phyloP scores from a whole-genome alignment of 2,329 filamentous ascomycete species.

The Penicillium sp. region DNA sequence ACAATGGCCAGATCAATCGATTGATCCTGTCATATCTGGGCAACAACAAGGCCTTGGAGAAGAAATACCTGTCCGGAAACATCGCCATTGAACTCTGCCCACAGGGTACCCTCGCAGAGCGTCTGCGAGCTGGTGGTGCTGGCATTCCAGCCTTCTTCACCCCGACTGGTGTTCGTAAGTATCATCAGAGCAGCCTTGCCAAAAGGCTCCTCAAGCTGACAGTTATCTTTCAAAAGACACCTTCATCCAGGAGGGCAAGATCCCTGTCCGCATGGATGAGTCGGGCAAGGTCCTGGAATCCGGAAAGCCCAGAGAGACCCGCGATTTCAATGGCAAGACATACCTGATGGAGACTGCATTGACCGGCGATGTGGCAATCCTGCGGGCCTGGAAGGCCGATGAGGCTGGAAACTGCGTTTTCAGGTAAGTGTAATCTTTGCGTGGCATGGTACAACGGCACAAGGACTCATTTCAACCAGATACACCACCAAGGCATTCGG shows the following conservation, averaged over 20 bases:
- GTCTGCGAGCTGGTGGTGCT: conserved; percentile 72
- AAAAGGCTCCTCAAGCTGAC: background rate
- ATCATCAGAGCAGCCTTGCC: background rate
- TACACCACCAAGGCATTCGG: conserved; percentile 78
- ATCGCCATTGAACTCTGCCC: conserved; percentile 77
- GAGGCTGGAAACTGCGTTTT: conserved; percentile 80
- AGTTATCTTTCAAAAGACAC: conserved; percentile 32
- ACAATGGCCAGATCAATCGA: conserved; percentile 70
- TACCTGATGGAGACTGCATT: conserved; percentile 80
- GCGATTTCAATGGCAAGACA: conserved; percentile 72
- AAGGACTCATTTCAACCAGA: conserved; percentile 17
- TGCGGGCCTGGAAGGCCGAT: conserved; percentile 77
- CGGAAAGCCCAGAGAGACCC: conserved; percentile 69
- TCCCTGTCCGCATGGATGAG: conserved; percentile 78
- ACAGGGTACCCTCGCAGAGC: conserved; percentile 59
- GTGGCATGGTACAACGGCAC: too few relatives aligned
- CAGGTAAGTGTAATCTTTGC: conserved; percentile 50
- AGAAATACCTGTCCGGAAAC: conserved; percentile 74
- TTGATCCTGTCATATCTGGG: conserved; percentile 78
- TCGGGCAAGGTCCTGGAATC: conserved; percentile 77
- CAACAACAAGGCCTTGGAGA: conserved; percentile 75
- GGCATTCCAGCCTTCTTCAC: conserved; percentile 84
- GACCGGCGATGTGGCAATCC: conserved; percentile 74
- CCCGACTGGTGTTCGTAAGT: conserved; percentile 69
- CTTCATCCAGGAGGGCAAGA: conserved; percentile 44